phyloP scores from a whole-genome alignment of 306 rosid species.

The Crotalaria pallida region DNA sequence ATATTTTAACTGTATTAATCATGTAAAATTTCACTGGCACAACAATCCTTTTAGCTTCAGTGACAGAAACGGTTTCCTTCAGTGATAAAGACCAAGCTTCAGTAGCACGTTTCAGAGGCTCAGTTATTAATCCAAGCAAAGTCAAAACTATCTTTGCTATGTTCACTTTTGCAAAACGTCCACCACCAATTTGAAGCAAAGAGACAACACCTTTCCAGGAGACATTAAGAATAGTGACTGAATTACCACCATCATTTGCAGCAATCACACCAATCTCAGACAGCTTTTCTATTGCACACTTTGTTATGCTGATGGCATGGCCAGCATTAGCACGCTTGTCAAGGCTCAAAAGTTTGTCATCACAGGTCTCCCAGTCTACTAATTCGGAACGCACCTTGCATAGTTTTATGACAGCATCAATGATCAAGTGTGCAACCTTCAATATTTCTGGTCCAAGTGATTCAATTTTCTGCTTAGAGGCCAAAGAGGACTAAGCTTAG shows the following conservation, averaged over 20 bases:
- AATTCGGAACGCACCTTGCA: constrained; percentile 51
- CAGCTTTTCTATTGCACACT: constrained; percentile 52
- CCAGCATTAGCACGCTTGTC: constrained; percentile 30
- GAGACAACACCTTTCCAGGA: constrained; percentile 93
- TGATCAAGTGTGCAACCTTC: constrained; percentile 45
- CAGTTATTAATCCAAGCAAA: constrained; percentile 56
- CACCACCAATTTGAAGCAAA: constrained; percentile 75
- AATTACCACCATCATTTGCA: constrained; percentile 78
- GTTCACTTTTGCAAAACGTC: constrained; percentile 37
- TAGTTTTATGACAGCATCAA: constrained; percentile 57
- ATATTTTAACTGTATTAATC: constrained; percentile 73
- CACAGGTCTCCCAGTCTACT: constrained; percentile 36
- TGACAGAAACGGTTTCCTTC: constrained; percentile 51
- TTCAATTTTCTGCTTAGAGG: constrained; percentile 50
- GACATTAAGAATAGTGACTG: constrained; percentile 69
- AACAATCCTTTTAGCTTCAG: constrained; percentile 73
- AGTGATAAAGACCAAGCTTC: constrained; percentile 59
- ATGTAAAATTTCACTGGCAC: constrained; percentile 86
- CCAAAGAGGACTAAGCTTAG: constrained; percentile 15
- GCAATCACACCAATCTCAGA: constrained; percentile 75
- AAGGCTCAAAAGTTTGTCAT: constrained; percentile 31
- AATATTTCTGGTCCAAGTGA: constrained; percentile 51
- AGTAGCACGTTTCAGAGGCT: constrained; percentile 64
- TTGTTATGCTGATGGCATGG: constrained; percentile 53
- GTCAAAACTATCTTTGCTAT: constrained; percentile 45